Base-by-base conservation (phyloP, 2,329 filamentous ascomycete genomes). In the Exophiala xenobiotica region DNA sequence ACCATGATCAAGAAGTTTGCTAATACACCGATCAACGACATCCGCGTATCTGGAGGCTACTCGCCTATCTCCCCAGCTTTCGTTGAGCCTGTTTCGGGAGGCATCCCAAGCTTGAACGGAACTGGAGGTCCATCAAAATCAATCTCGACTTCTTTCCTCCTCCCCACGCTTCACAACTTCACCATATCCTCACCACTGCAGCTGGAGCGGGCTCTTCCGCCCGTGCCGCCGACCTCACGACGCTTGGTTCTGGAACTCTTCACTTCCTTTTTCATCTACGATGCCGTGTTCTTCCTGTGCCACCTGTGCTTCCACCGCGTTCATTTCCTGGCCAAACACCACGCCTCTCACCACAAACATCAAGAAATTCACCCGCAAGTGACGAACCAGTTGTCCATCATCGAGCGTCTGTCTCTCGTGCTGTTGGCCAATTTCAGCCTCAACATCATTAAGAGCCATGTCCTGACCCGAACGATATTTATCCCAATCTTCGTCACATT, bases 1-100 rank as follows among this genome's bases (percentile, higher is more conserved):
- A 60, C 55, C 6, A 56, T 66, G 56, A 65, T 66, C 55, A 66
- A 66, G 55, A 66, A 66, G 53, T 66, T 62, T 41, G 58, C 55
- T 22, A 59, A 55, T 24, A 63, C 65, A 3, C 43, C 57, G 1
- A 41, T 64, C 2, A 37, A 40, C 5, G 58, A 56, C 31, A 65
- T 65, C 40, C 49, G 49, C 6, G 14, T 33, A 18, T 54, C 47
- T 16, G 64, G 63, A 18, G 60, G 59, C 41, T 65, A 65, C 47
- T 39, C 9, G 31, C 31, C 31, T 6, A 8, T 35, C 26, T 27
- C 12, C n/a, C n/a, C 31, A 3, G 6, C 29, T 4, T n/a, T 16
- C 4, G 31, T 16, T 14, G 9, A 12, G 8, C 31, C 18, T 14
- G 9, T 35, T 9, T 8, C 27, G 14, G 14, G 11, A 12, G 27